Conservation (phyloP, 768 basidiomycete genomes). For the Phylloporus sp. region DNA sequence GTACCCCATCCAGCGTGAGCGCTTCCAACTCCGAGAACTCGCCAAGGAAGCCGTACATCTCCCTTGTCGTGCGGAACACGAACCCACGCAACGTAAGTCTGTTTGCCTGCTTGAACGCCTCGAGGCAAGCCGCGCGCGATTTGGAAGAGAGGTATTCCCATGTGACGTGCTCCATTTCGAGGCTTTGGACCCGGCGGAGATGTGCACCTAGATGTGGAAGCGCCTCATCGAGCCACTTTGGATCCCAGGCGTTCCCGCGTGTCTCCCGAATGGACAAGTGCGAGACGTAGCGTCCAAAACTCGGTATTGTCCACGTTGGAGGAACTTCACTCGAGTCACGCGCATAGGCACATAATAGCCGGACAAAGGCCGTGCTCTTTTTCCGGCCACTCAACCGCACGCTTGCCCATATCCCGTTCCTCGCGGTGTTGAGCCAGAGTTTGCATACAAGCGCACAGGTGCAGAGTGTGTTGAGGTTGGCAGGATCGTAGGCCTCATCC, state of each 20-base stretch:
- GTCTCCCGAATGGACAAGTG: slow-evolving; percentile 28
- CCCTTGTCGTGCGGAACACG: slow-evolving; percentile 22
- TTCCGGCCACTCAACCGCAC: slow-evolving; percentile 18
- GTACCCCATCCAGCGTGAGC: slow-evolving; percentile 29
- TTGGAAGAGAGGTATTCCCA: slow-evolving; percentile 31
- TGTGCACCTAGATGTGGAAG: slow-evolving; percentile 23
- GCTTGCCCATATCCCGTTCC: slow-evolving; percentile 21
- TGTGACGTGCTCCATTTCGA: slow-evolving; percentile 29
- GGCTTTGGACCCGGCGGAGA: slow-evolving; percentile 17
- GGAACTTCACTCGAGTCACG: slow-evolving; percentile 25
- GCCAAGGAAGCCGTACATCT: slow-evolving; percentile 27
- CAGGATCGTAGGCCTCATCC: slow-evolving; percentile 13
- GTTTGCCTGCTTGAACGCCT: slow-evolving; percentile 20
- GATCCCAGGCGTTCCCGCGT: slow-evolving; percentile 31
- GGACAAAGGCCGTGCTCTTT: slow-evolving; percentile 20
- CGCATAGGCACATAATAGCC: slow-evolving; percentile 17
- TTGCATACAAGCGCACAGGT: slow-evolving; percentile 31
- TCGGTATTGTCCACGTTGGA: slow-evolving; percentile 41
- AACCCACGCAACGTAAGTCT: slow-evolving; percentile 24
- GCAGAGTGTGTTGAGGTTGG: slow-evolving; percentile 19
- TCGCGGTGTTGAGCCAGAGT: slow-evolving; percentile 26
- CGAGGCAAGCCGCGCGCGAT: slow-evolving; percentile 24
- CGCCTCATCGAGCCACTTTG: slow-evolving; percentile 30
- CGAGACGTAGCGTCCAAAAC: slow-evolving; percentile 51
- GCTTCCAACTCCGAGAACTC: slow-evolving; percentile 26